Base-by-base conservation (phyloP, 495 filamentous ascomycete species). In the Pyrenula massariospora region DNA sequence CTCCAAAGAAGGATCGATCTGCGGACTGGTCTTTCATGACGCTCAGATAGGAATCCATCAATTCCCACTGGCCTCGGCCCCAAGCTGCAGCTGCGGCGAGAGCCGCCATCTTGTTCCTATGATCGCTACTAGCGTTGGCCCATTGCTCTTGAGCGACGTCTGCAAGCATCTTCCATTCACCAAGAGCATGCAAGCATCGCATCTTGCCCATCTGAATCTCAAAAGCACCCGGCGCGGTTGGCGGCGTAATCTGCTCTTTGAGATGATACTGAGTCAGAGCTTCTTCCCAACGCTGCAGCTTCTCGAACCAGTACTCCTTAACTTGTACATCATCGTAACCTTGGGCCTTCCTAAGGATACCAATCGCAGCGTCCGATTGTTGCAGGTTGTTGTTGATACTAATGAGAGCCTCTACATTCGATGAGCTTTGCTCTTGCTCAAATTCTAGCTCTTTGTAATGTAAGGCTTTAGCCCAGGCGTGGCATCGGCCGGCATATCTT, bases 391-490 rank as follows among this genome's bases (percentile, higher is more conserved):
- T 98, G 71, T 98, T 98, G 70, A 99, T 97, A 12, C 89, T 91
- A 54, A 99, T 99, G 52, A 99, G 73, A 2, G 94, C 93, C 68
- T 99, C 93, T 1, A 97, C 93, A 15, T 94, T 90, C 55, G 84
- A 87, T n/a, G 89, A 86, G 59, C 89, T 95, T 62, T 96, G 93
- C 63, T 99, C 94, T 60, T 96, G 91, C 51, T 96, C 84, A 65
- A 97, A 99, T 62, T 99, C 93, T 1, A 99, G 77, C 67, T 99
- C 93, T 63, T 99, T 99, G 74, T 97, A 99, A 60, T 99, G 93
- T 20, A 99, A 78, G 10, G 93, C 93, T 67, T 99, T 99, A 19
- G 93, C 93, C 67, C 93, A 97, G 3, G 93, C 93, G 70, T 99
- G 93, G 55, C 94, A 97, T 63, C 91, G 90, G 0, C 84, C 90